Conservation (phyloP, 1,284 basidiomycete species). For the Sporisorium sorghi region DNA sequence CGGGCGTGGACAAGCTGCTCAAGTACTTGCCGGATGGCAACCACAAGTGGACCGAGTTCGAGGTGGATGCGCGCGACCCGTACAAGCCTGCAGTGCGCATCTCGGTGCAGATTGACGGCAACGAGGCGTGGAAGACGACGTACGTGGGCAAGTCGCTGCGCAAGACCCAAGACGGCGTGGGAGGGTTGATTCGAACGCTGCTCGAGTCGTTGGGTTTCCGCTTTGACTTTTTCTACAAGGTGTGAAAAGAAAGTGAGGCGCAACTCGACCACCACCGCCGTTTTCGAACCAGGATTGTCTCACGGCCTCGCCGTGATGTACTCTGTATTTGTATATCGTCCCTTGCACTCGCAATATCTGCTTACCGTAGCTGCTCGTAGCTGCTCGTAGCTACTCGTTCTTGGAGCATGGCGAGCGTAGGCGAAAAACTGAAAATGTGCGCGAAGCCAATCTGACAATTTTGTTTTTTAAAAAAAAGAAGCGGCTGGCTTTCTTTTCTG, state of each 20-base stretch:
- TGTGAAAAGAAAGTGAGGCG: neutral
- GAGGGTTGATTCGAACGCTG: conserved; percentile 64
- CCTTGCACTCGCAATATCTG: too few relatives aligned
- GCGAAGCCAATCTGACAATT: too few relatives aligned
- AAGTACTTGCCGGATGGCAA: conserved; percentile 72
- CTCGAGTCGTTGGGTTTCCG: conserved; percentile 66
- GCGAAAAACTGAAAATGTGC: too few relatives aligned
- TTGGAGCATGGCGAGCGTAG: too few relatives aligned
- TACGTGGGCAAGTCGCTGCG: conserved; percentile 66
- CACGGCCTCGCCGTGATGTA: neutral
- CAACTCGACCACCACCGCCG: too few relatives aligned
- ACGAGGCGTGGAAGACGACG: conserved; percentile 74
- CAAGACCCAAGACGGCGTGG: conserved; percentile 59
- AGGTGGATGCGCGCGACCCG: conserved; percentile 78
- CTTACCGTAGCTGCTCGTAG: too few relatives aligned
- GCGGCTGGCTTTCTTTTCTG: too few relatives aligned
- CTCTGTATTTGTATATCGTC: too few relatives aligned
- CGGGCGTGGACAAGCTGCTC: conserved; percentile 76
- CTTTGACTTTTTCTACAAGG: conserved; percentile 49
- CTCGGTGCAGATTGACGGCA: conserved; percentile 76
- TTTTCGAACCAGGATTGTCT: neutral
- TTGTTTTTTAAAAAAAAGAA: too few relatives aligned
- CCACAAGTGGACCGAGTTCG: conserved; percentile 75
- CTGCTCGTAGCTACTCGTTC: too few relatives aligned
- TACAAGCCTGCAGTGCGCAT: conserved; percentile 73